These are phyloP conservation scores for Tylopilus intermedius DNA, from an alignment of 768 basidiomycete species.

Conservation along the genomic window DNA sequence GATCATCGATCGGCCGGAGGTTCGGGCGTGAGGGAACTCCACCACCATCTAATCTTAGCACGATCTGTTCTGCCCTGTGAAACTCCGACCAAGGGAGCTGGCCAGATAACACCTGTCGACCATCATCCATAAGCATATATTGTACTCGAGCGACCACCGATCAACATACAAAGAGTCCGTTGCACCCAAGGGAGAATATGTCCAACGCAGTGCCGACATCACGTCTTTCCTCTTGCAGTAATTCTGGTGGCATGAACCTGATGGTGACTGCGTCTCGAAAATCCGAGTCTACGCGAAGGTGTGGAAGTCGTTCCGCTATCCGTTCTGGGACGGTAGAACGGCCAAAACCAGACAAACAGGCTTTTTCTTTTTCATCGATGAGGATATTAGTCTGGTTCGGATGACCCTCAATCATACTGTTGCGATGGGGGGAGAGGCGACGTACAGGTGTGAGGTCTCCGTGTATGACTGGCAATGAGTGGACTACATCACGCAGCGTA, in stretches of 20 bases:
- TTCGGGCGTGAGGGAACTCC: constrained; percentile 7
- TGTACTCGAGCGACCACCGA: neutral
- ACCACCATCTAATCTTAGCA: neutral
- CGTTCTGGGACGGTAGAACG: constrained; percentile 10
- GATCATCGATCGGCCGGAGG: constrained; percentile 1
- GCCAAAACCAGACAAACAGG: constrained; percentile 10
- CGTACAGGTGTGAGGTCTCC: constrained; percentile 14
- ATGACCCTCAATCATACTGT: neutral
- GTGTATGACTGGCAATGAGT: constrained; percentile 14
- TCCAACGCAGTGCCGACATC: constrained; percentile 1
- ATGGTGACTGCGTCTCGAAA: constrained; percentile 9
- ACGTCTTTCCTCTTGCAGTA: constrained; percentile 1
- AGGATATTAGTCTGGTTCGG: constrained; percentile 12
- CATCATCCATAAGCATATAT: neutral
- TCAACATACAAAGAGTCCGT: constrained; percentile 7
- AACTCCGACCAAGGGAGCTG: constrained; percentile 13
- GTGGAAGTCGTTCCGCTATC: constrained; percentile 10
- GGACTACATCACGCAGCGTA: constrained; percentile 1
- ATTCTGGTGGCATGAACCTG: constrained; percentile 14
- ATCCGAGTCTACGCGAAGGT: constrained; percentile 10
- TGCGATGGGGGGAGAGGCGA: neutral
- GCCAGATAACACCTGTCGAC: constrained; percentile 11
- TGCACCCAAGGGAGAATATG: constrained; percentile 14
- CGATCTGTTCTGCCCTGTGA: constrained; percentile 4
- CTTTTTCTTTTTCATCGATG: constrained; percentile 7